phyloP scores from a whole-genome alignment of 1,284 basidiomycete species.

The Cryptococcus hybrid region DNA sequence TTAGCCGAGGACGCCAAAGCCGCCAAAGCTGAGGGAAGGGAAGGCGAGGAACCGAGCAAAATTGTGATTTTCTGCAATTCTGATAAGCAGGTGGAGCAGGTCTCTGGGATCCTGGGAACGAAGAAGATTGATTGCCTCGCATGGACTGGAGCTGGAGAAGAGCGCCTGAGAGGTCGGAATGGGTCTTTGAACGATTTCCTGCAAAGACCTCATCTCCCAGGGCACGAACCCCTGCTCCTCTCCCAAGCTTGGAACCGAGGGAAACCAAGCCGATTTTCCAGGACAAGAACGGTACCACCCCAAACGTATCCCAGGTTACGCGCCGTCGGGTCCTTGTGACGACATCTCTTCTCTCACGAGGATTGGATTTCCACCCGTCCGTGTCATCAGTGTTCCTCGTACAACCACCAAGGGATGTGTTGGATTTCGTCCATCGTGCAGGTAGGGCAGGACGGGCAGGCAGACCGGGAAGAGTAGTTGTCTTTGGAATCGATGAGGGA shows the following conservation, averaged over 20 bases:
- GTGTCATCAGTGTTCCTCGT: slow-evolving; percentile 78
- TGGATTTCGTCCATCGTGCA: slow-evolving; percentile 86
- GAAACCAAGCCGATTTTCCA: slow-evolving; percentile 41
- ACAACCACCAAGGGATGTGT: slow-evolving; percentile 78
- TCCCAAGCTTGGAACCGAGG: background rate
- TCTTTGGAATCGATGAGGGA: slow-evolving; percentile 46
- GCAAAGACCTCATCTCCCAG: slow-evolving; percentile 2
- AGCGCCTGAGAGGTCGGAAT: slow-evolving; percentile 65
- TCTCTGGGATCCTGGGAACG: slow-evolving; percentile 57
- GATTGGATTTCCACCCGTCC: slow-evolving; percentile 75
- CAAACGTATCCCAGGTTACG: background rate
- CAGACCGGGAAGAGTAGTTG: slow-evolving; percentile 59
- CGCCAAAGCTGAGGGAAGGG: slow-evolving; percentile 19
- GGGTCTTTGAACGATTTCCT: slow-evolving; percentile 65
- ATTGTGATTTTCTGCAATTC: slow-evolving; percentile 80
- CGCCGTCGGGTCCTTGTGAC: slow-evolving; percentile 67
- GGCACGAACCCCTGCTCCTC: background rate
- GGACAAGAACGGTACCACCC: slow-evolving; percentile 14
- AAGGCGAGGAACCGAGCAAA: slow-evolving; percentile 48
- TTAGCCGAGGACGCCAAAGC: slow-evolving; percentile 67
- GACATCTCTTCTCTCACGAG: slow-evolving; percentile 85
- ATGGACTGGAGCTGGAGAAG: slow-evolving; percentile 59
- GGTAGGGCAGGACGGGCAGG: slow-evolving; percentile 66
- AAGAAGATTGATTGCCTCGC: slow-evolving; percentile 66
- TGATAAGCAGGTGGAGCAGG: slow-evolving; percentile 64